Evolutionary conservation across 2,329 filamentous ascomycete species (phyloP).

Genomic region (Corynespora cassiicola): DNA sequence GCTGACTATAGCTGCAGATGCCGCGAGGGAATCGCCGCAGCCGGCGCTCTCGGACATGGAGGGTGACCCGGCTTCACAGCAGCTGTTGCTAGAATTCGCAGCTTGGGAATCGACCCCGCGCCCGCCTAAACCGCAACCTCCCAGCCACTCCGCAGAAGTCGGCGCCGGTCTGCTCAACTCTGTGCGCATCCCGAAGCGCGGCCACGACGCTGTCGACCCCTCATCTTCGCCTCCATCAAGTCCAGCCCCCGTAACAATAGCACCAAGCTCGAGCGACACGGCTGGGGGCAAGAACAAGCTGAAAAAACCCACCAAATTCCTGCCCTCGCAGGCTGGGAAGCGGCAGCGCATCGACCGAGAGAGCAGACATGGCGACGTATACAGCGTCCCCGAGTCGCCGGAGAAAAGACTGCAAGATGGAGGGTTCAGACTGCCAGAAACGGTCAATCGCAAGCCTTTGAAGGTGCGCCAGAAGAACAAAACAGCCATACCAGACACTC

Average conservation of each 20-base stretch:
- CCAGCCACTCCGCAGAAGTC: conserved; percentile 17
- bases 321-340: too few relatives aligned
- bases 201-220: not conserved
- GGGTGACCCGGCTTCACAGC: conserved; percentile 26
- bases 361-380: conserved; percentile 19
- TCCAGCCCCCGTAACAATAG: too few relatives aligned
- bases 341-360: too few relatives aligned
- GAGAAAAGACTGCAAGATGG: conserved; percentile 14
- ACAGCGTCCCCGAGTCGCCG: conserved; percentile 26
- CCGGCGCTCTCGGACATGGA: too few relatives aligned
- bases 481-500: not conserved
- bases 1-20: too few relatives aligned
- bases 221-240: conserved; percentile 1
- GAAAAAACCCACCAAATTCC: too few relatives aligned
- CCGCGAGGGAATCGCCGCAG: too few relatives aligned
- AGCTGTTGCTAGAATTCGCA: conserved; percentile 28
- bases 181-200: conserved; percentile 23
- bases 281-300: too few relatives aligned
- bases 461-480: conserved; percentile 15
- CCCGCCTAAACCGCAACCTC: conserved; percentile 5
- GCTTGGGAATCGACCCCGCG: conserved; percentile 11
- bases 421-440: conserved; percentile 10
- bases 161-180: conserved; percentile 38
- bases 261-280: too few relatives aligned
- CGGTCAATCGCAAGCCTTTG: conserved; percentile 13